These are phyloP conservation scores for Tetradesmus lagerheimii DNA, from an alignment of 139 green algal species.

Conservation along the genomic window DNA sequence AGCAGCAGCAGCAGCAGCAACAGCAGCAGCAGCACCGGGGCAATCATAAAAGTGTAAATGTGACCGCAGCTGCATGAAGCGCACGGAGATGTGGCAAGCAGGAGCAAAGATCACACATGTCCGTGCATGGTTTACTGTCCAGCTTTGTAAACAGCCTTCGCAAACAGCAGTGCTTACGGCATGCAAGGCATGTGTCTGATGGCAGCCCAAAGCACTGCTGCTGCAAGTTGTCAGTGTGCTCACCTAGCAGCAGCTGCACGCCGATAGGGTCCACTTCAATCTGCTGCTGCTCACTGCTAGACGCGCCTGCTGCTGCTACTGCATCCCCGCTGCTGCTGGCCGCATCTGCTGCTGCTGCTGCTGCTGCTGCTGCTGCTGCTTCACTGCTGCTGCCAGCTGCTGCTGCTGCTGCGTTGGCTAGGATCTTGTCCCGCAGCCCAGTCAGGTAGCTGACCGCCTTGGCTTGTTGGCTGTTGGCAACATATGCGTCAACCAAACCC, in stretches of 20 bases:
- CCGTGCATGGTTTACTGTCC: too few species aligned
- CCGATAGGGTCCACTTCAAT: constrained; percentile 52
- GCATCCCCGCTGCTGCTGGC: neutral
- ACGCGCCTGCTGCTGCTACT: neutral
- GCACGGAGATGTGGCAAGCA: too few species aligned
- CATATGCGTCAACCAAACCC: constrained; percentile 66
- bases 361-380: neutral
- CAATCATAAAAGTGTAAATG: too few species aligned
- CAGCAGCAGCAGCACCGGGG: neutral
- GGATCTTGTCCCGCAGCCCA: constrained; percentile 3
- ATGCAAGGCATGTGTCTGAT: neutral
- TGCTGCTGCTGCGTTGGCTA: constrained; percentile 14
- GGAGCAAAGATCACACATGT: too few species aligned
- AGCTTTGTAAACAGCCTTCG: too few species aligned
- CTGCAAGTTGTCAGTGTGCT: neutral
- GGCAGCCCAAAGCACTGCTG: neutral
- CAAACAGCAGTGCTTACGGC: too few species aligned
- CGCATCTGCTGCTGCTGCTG: constrained; percentile 10
- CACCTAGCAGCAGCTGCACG: constrained; percentile 58
- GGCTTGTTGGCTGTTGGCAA: constrained; percentile 61
- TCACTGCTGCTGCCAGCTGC: neutral
- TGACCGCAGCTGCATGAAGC: too few species aligned
- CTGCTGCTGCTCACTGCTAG: neutral
- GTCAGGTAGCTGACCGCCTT: constrained; percentile 55
- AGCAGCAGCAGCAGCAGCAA: neutral